Evolutionary conservation across 176 grass and related monocot genomes (phyloP).

Genomic region (Bromus sterilis): DNA sequence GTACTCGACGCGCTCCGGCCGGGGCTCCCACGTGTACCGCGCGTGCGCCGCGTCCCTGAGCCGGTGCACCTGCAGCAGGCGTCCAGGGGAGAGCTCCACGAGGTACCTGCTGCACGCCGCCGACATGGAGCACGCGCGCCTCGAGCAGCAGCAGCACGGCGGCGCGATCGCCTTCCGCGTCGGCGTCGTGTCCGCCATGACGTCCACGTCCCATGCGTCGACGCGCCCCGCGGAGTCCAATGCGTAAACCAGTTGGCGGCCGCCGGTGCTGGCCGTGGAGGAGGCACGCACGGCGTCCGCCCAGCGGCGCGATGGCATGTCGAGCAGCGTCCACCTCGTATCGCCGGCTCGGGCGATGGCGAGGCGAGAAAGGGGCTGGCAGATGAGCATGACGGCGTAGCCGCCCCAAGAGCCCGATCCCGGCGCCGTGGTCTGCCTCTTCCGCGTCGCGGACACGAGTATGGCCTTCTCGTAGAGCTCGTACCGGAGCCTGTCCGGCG

Average conservation of each 20-base stretch:
- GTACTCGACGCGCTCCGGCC: constrained; percentile 35
- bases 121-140: constrained; percentile 3
- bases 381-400: constrained; percentile 50
- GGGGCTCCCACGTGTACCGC: constrained; percentile 40
- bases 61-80: constrained; percentile 37
- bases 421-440: not conserved
- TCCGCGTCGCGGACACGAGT: constrained; percentile 6
- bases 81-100: constrained; percentile 44
- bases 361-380: constrained; percentile 34
- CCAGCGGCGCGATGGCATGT: constrained; percentile 30
- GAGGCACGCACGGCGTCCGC: constrained; percentile 29
- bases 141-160: constrained; percentile 22
- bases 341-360: constrained; percentile 30
- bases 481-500: constrained; percentile 29
- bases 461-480: constrained; percentile 53
- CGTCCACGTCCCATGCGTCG: constrained; percentile 15
- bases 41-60: not conserved
- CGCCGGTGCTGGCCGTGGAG: not conserved
- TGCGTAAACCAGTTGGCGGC: constrained; percentile 8
- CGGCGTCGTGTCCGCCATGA: not conserved
- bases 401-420: not conserved
- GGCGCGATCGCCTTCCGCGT: not conserved
- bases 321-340: constrained; percentile 23
- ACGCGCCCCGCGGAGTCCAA: constrained; percentile 33
- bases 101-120: constrained; percentile 38